phyloP scores from a whole-genome alignment of 1,139 yeast species.

The Zygosaccharomyces pseudobailii region DNA sequence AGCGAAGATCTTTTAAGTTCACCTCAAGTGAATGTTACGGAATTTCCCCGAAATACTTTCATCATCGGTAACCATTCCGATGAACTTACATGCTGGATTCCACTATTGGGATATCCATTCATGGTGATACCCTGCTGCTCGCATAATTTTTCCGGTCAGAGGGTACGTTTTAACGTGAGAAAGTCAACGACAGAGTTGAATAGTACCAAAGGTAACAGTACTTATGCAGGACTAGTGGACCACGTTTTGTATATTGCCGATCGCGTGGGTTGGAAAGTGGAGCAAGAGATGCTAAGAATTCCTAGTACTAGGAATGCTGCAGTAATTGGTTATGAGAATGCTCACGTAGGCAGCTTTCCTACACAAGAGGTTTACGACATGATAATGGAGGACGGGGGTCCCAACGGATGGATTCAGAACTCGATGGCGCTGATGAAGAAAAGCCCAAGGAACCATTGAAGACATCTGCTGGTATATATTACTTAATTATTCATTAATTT shows the following conservation, averaged over 20 bases:
- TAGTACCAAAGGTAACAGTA: slow-evolving; percentile 45
- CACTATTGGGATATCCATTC: slow-evolving; percentile 79
- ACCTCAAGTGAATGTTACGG: slow-evolving; percentile 60
- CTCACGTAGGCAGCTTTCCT: slow-evolving; percentile 21
- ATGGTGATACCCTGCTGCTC: slow-evolving; percentile 96
- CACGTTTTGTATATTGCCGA: slow-evolving; percentile 70
- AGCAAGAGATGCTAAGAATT: slow-evolving; percentile 82
- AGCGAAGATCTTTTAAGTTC: slow-evolving; percentile 45
- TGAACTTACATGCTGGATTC: slow-evolving; percentile 94
- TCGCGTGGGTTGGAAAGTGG: slow-evolving; percentile 75
- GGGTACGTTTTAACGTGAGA: slow-evolving; percentile 47
- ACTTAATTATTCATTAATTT: not conserved
- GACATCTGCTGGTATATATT: not conserved
- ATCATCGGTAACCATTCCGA: slow-evolving; percentile 94
- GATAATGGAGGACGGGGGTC: slow-evolving; percentile 75
- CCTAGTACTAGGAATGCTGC: slow-evolving; percentile 96
- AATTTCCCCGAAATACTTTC: slow-evolving; percentile 66
- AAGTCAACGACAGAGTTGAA: slow-evolving; percentile 36
- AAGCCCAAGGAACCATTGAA: slow-evolving; percentile 30
- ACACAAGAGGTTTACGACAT: slow-evolving; percentile 48
- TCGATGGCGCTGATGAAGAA: slow-evolving; percentile 57
- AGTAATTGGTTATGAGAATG: slow-evolving; percentile 55
- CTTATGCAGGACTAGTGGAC: slow-evolving; percentile 80
- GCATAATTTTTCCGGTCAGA: slow-evolving; percentile 74
- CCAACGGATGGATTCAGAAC: slow-evolving; percentile 84